These are phyloP conservation scores for Trypanosoma lewisi DNA, from an alignment of 208 protist genomes.

Conservation along the genomic window DNA sequence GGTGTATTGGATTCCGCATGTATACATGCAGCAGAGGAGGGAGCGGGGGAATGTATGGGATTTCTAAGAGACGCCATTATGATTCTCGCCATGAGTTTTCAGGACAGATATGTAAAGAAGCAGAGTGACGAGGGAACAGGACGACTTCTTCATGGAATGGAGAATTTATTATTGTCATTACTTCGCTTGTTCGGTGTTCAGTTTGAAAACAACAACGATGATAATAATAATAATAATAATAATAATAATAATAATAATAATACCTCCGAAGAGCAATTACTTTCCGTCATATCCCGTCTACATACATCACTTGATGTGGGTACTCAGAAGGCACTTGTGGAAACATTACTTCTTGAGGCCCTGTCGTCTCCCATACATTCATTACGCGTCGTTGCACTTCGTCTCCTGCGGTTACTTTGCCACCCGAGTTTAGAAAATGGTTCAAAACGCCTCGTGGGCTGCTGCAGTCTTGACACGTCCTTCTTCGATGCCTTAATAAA, in stretches of 20 bases:
- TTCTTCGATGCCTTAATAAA: constrained; percentile 42
- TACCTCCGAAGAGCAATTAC: not conserved
- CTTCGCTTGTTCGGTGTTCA: constrained; percentile 45
- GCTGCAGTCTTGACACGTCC: constrained; percentile 26
- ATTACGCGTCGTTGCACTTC: constrained; percentile 67
- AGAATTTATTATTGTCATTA: constrained; percentile 55
- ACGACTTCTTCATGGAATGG: constrained; percentile 61
- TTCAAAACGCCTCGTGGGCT: constrained; percentile 26
- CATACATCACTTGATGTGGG: constrained; percentile 28
- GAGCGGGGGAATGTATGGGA: constrained; percentile 35
- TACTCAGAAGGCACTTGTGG: constrained; percentile 49
- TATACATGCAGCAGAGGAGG: no score
- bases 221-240: not conserved
- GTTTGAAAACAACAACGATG: not conserved
- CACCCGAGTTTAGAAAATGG: constrained; percentile 23
- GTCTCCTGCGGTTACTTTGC: constrained; percentile 64
- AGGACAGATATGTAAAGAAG: constrained; percentile 11
- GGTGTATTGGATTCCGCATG: constrained; percentile 8
- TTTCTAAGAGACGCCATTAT: constrained; percentile 51
- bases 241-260: not conserved
- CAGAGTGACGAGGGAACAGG: constrained; percentile 33
- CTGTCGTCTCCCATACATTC: constrained; percentile 58
- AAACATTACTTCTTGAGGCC: constrained; percentile 65
- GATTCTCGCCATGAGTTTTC: constrained; percentile 49
- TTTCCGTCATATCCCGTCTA: constrained; percentile 35